phyloP scores from a whole-genome alignment of 768 basidiomycete genomes.

The Xerocomellus dryophilus region DNA sequence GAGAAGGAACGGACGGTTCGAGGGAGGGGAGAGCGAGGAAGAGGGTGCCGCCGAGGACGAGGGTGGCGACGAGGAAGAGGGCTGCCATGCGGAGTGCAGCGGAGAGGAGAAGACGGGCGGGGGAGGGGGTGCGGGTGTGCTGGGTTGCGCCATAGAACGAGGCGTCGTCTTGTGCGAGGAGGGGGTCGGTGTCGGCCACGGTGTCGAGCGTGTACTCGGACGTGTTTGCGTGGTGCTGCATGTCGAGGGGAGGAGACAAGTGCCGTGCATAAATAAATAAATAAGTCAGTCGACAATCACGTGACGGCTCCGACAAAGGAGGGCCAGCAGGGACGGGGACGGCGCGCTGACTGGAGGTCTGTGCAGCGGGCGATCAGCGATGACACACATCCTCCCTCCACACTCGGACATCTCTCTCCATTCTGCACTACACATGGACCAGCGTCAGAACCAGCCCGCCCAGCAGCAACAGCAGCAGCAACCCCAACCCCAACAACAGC shows the following conservation, averaged over 20 bases:
- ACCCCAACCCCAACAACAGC: conserved; percentile 27
- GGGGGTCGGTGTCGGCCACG: conserved; percentile 38
- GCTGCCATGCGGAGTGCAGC: conserved; percentile 82
- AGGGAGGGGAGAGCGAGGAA: conserved; percentile 78
- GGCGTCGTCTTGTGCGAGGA: conserved; percentile 33
- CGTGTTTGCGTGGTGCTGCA: conserved; percentile 30
- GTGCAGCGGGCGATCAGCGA: conserved; percentile 26
- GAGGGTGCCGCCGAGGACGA: conserved; percentile 72
- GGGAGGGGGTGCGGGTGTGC: conserved; percentile 35
- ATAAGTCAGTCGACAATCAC: conserved; percentile 8
- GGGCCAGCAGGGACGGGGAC: background rate
- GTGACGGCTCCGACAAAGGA: conserved; percentile 27
- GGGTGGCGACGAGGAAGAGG: conserved; percentile 68
- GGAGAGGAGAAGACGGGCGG: conserved; percentile 64
- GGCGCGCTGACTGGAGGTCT: conserved; percentile 10
- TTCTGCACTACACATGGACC: conserved; percentile 68
- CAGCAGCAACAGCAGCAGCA: conserved; percentile 35
- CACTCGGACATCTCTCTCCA: conserved; percentile 53
- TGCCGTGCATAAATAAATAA: background rate
- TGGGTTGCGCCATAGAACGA: conserved; percentile 50
- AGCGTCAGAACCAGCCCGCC: conserved; percentile 44
- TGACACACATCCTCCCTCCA: conserved; percentile 49
- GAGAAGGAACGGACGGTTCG: conserved; percentile 56
- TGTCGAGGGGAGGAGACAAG: background rate
- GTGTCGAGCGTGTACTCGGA: conserved; percentile 67